A percentile compares a stretch with the other conserved stretches of the same genome.
These are phyloP conservation scores for Rhytidiadelphus loreus DNA, from an alignment of 225 moss, liverwort and hornwort genomes.

Conservation along the genomic window DNA sequence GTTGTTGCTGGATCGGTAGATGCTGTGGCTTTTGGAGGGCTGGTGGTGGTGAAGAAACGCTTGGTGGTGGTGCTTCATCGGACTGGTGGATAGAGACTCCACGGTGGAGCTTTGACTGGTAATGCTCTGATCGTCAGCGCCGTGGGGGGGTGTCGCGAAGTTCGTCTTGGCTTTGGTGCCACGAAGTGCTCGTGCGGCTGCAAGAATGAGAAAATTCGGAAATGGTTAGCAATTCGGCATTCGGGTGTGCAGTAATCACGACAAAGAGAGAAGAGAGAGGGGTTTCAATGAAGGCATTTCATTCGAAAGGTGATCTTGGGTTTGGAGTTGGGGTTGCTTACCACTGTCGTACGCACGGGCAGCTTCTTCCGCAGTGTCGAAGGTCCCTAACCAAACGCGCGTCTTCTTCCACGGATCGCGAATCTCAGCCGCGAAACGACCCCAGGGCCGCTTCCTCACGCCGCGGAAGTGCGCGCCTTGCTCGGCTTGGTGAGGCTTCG, in stretches of 20 bases:
- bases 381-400: constrained; percentile 89
- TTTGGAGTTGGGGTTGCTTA: neutral
- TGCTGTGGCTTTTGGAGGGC: constrained; percentile 7
- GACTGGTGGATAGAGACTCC: constrained; percentile 42
- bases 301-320: neutral
- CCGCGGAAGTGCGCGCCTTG: constrained; percentile 78
- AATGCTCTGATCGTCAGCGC: constrained; percentile 75
- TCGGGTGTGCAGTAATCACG: neutral
- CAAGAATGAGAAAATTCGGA: neutral
- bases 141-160: constrained; percentile 35
- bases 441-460: constrained; percentile 90
- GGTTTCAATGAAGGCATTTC: neutral
- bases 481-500: constrained; percentile 57
- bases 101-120: constrained; percentile 85
- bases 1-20: constrained; percentile 18
- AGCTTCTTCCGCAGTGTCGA: constrained; percentile 90
- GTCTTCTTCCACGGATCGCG: constrained; percentile 99
- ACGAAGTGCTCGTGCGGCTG: constrained; percentile 67
- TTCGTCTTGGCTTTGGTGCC: constrained; percentile 92
- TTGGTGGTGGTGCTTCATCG: constrained; percentile 34
- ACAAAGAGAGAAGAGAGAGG: neutral
- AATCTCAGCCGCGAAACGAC: constrained; percentile 95
- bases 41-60: neutral
- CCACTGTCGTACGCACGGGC: constrained; percentile 75
- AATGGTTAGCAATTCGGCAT: neutral